Conservation (phyloP, 331 rosid genomes). For the Malus hybrid region DNA sequence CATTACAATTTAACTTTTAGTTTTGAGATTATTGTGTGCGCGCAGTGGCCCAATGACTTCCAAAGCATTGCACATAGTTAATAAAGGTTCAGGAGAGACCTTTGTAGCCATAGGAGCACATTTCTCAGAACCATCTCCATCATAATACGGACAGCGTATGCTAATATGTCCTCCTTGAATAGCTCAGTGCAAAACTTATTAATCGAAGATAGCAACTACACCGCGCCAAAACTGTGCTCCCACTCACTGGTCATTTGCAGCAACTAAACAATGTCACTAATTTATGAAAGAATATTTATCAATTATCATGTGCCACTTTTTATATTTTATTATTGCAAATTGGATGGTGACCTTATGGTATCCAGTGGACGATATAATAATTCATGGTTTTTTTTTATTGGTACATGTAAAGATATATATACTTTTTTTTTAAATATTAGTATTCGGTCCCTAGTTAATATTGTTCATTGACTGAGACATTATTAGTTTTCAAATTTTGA, state of each 20-base stretch:
- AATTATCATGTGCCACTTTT: conserved; percentile 4
- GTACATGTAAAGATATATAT: no score
- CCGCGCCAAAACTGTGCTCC: not conserved
- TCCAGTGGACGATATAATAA: not conserved
- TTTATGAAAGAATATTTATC: not conserved
- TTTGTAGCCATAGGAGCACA: not conserved
- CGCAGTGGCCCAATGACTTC: not conserved
- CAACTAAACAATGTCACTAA: not conserved
- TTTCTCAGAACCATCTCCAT: not conserved
- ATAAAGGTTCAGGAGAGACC: not conserved
- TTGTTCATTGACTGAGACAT: no score
- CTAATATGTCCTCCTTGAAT: not conserved
- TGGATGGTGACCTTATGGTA: conserved; percentile 17
- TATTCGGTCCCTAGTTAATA: no score
- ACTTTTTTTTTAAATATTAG: no score
- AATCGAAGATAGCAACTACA: conserved; percentile 15
- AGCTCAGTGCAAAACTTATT: not conserved
- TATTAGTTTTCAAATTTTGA: no score
- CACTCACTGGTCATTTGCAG: not conserved
- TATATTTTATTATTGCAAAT: conserved; percentile 3
- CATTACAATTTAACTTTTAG: no score
- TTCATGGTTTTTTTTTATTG: not conserved
- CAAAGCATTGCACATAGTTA: no score
- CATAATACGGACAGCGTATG: not conserved
- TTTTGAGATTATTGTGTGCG: no score